Conservation (phyloP, 139 green algal species). For the Klebsormidium nitens region DNA sequence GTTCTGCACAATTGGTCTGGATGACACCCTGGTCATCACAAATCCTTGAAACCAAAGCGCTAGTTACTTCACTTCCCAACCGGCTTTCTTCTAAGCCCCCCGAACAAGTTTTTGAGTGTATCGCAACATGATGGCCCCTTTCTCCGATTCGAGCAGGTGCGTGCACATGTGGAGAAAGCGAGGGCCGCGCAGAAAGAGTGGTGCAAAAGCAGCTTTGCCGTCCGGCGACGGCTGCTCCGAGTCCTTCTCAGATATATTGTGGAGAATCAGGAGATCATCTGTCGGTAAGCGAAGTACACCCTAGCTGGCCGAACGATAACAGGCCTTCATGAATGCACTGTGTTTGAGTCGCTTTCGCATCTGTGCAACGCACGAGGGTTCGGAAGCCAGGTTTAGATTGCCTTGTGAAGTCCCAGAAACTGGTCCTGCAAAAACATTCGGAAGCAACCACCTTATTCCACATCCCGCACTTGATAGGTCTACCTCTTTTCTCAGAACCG, state of each 20-base stretch:
- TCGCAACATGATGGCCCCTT: neutral
- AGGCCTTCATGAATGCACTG: too few relatives aligned
- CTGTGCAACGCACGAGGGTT: too few relatives aligned
- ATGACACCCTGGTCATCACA: constrained; percentile 19
- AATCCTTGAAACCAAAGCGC: too few relatives aligned
- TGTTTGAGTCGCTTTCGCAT: too few relatives aligned
- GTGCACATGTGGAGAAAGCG: constrained; percentile 5
- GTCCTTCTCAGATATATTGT: constrained; percentile 87
- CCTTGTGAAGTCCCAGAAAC: too few relatives aligned
- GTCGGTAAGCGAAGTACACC: constrained; percentile 48
- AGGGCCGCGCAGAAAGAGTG: constrained; percentile 53
- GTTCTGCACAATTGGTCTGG: neutral
- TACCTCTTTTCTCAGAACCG: too few relatives aligned
- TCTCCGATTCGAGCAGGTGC: constrained; percentile 17
- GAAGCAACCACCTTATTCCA: too few relatives aligned
- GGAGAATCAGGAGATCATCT: constrained; percentile 85
- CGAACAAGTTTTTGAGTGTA: neutral
- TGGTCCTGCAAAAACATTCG: too few relatives aligned
- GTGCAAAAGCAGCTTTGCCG: constrained; percentile 61
- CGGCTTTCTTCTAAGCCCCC: neutral
- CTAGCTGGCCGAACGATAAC: too few relatives aligned
- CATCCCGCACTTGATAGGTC: too few relatives aligned
- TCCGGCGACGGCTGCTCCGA: constrained; percentile 61
- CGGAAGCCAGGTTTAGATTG: too few relatives aligned
- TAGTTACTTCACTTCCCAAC: neutral